phyloP scores from a whole-genome alignment of 2,329 filamentous ascomycete genomes.

The Phialophora expanda region DNA sequence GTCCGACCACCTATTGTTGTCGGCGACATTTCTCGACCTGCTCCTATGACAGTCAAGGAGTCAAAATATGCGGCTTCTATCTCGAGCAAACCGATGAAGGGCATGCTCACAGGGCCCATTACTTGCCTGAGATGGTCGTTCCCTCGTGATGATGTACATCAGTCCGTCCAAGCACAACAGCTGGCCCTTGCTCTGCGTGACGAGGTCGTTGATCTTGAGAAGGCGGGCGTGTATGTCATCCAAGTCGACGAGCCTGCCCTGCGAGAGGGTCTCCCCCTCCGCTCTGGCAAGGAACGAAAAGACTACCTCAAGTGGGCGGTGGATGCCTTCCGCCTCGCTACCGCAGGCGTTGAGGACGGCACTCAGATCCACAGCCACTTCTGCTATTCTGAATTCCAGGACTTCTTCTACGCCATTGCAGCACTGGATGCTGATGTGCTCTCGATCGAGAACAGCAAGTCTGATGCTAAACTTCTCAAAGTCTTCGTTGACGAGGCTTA shows the following conservation, averaged over 20 bases:
- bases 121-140: conserved; percentile 99
- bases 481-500: conserved; percentile 98
- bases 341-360: conserved; percentile 88
- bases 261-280: conserved; percentile 98
- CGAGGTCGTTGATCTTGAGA: conserved; percentile 97
- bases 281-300: conserved; percentile 89
- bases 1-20: conserved; percentile 98
- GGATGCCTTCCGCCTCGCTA: conserved; percentile 95
- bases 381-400: conserved; percentile 99
- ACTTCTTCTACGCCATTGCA: conserved; percentile 99
- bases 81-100: conserved; percentile 99
- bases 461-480: conserved; percentile 97
- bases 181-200: conserved; percentile 97
- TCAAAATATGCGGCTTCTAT: conserved; percentile 97
- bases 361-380: conserved; percentile 99
- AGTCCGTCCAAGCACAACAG: conserved; percentile 98
- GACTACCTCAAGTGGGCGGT: conserved; percentile 98
- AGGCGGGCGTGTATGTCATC: conserved; percentile 95
- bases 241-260: conserved; percentile 99
- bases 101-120: conserved; percentile 99
- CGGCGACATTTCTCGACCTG: conserved; percentile 95
- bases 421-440: conserved; percentile 97
- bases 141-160: conserved; percentile 99
- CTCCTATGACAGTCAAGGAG: conserved; percentile 99
- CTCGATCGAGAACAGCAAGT: conserved; percentile 99